phyloP scores from a whole-genome alignment of 2,329 filamentous ascomycete genomes.

The Orbilia oligospora region DNA sequence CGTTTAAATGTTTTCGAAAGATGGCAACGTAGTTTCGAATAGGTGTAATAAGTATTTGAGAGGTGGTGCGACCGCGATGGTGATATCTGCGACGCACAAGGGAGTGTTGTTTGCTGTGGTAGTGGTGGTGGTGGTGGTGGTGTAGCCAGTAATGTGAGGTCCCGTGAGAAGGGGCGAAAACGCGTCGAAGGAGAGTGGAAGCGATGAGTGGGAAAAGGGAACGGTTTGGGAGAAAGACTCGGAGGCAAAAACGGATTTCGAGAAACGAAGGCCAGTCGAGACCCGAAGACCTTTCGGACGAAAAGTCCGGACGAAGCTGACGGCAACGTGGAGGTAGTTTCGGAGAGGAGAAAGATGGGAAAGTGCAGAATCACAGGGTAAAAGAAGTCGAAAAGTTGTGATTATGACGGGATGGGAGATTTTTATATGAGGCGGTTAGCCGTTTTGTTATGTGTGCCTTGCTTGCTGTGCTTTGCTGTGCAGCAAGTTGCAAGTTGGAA shows the following conservation, averaged over 20 bases:
- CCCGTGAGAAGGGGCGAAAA: slow-evolving; percentile 42
- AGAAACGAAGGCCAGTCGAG: slow-evolving; percentile 25
- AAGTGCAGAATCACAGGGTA: background rate
- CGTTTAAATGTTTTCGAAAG: slow-evolving; percentile 12
- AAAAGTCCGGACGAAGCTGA: slow-evolving; percentile 5
- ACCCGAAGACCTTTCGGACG: slow-evolving; percentile 52
- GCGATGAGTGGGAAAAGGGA: slow-evolving; percentile 28
- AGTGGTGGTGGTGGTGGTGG: slow-evolving; percentile 18
- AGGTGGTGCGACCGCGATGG: slow-evolving; percentile 5
- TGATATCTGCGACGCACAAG: slow-evolving; percentile 22
- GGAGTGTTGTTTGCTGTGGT: slow-evolving; percentile 20
- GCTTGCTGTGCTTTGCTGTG: slow-evolving; percentile 22
- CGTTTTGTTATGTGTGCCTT: slow-evolving; percentile 25
- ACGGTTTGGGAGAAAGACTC: background rate
- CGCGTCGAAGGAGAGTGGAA: slow-evolving; percentile 48
- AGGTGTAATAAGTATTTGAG: background rate
- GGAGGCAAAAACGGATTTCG: slow-evolving; percentile 16
- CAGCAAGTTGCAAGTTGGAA: slow-evolving; percentile 17
- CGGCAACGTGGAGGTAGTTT: slow-evolving; percentile 29
- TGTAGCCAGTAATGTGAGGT: slow-evolving; percentile 33
- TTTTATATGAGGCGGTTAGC: slow-evolving; percentile 15
- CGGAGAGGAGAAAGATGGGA: background rate
- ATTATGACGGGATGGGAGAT: background rate
- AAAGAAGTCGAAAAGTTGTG: background rate
- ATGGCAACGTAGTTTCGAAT: background rate